Base-by-base conservation (phyloP, 208 protist genomes). In the Leishmania turanica region DNA sequence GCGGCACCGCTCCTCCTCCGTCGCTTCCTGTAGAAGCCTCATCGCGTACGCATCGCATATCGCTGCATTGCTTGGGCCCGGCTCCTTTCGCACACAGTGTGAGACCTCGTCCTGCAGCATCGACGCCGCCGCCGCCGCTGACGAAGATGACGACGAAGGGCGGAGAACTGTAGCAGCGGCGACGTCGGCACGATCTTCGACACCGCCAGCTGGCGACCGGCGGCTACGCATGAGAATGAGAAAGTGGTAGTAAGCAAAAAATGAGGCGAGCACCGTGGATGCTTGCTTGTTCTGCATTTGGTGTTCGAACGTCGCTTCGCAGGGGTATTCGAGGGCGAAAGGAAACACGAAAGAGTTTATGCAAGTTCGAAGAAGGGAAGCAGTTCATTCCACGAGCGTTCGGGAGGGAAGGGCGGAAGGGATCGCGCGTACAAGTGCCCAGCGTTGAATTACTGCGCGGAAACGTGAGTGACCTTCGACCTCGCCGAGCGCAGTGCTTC, bases 21-120 rank as follows among this genome's bases (percentile, higher is more conserved):
- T 68, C 19, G 82, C 76, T 31, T 82, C 45, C 15, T 77, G 45
- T 24, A 51, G 82, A 37, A 79, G 71, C 2, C 13, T 21, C 9
- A 75, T 51, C 7, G 77, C 82, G 54, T 78, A 78, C 17, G 56
- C 81, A 56, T 84, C 66, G 37, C 56, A 80, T 24, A 70, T n/a
- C 21, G 53, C 82, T n/a, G 37, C 62, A 51, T 78, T 68, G 24
- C 72, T 54, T 15, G n/a, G 19, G n/a, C 58, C 71, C 2, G 27
- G 34, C 42, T n/a, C 40, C 42, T 34, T 47, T 51, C 42, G 68
- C 8, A 5, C 1, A 53, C 17, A 1, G 31, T 0, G 49, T 31
- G 53, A 72, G 1, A 53, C 17, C 7, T n/a, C 21, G 7, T 53
- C 27, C 40, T 49, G 42, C 60, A 37, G 0, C 11, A 37, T 6